A percentile compares a stretch with the other conserved stretches of the same genome.
Conservation (phyloP, 192 early-diverging fungal species). For the Linnemannia elongata region DNA sequence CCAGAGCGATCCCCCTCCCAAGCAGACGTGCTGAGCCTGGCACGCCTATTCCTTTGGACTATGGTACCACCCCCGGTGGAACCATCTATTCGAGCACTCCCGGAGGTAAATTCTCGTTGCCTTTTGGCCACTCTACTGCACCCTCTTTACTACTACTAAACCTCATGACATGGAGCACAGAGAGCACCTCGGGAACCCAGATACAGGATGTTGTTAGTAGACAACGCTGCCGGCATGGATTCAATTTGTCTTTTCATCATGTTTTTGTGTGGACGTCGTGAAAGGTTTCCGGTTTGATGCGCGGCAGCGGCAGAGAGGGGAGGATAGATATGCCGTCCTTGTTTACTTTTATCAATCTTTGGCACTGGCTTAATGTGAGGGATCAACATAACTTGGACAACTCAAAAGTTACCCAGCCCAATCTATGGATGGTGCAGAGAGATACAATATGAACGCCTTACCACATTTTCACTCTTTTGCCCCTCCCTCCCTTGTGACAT, state of each 20-base stretch:
- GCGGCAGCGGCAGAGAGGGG: too few species aligned
- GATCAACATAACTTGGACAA: background rate
- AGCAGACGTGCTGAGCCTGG: constrained; percentile 66
- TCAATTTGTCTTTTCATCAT: too few species aligned
- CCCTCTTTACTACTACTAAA: background rate
- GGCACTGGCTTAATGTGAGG: background rate
- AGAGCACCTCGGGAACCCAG: background rate
- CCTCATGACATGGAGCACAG: background rate
- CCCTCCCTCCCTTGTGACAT: background rate
- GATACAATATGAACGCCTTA: background rate
- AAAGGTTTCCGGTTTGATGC: too few species aligned
- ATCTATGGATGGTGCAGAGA: background rate
- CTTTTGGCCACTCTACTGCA: background rate
- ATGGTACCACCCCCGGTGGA: constrained; percentile 72
- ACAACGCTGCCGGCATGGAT: background rate
- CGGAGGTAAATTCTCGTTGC: constrained; percentile 57
- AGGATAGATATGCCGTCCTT: too few species aligned
- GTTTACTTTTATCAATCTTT: too few species aligned
- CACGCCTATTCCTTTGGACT: constrained; percentile 65
- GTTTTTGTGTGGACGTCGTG: too few species aligned
- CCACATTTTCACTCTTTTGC: background rate
- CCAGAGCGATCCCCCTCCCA: constrained; percentile 61
- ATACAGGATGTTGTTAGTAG: background rate
- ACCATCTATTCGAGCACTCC: constrained; percentile 75
- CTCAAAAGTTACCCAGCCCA: background rate